Evolutionary conservation across 2,329 filamentous ascomycete species (phyloP), one percentile per base, ranked within the genome.

Genomic region (Calycina herbarum): DNA sequence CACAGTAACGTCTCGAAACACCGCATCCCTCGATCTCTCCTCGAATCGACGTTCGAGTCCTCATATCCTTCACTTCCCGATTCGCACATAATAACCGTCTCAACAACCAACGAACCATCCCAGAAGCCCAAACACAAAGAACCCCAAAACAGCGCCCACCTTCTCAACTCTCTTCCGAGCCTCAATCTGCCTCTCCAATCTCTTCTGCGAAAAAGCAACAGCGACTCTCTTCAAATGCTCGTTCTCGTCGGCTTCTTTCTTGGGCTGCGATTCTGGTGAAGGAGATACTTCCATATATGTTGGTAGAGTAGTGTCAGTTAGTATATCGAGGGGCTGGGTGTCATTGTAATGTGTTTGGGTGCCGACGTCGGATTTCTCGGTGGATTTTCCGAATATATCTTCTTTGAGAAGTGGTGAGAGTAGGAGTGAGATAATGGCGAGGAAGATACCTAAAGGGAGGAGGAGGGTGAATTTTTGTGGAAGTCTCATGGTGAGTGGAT

Each of bases 91-190:
- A 45, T 2, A n/a, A 5, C 15, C 15, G 4, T 54, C 7, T 27
- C 48, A 54, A 13, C 48, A 54, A 27, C 48, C 48, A 11, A 54
- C 5, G 11, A 54, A 31, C 59, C 59, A 61, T 11, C 59, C 59
- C 42, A 31, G 7, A 51, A 54, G n/a, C 45, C 59, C 59, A 10
- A 51, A 7, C 7, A 61, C 59, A 48, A 61, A 29, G 27, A 38
- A 17, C n/a, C 59, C 42, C 38, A 61, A 11, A 31, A 48, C 20
- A 31, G 35, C 31, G 13, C 59, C 59, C 15, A 61, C 59, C 31
- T 61, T 61, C 59, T 61, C 38, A 51, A 61, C 59, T n/a, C 20
- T 61, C 11, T 51, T 61, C 27, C 59, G 7, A n/a, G 42, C 42
- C 3, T 29, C 27, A 2, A 45, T 10, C 27, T 45, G 24, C 8